These are phyloP conservation scores for Osmanthus fragrans DNA, from an alignment of 257 asterid species.

Conservation along the genomic window DNA sequence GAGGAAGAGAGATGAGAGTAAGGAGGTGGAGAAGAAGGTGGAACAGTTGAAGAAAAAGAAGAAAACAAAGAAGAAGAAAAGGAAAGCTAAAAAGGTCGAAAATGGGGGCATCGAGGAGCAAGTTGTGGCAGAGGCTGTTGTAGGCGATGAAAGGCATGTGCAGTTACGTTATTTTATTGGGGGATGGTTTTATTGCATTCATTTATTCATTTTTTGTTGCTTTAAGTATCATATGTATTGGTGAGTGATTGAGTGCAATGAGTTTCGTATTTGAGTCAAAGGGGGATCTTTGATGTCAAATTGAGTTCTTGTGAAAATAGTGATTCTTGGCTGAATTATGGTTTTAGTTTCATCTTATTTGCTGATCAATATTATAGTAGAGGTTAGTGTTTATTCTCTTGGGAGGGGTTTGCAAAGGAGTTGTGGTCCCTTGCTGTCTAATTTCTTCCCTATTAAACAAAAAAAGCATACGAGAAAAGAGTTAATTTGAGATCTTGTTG, in stretches of 20 bases:
- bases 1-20: slow-evolving; percentile 47
- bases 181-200: background rate
- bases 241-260: background rate
- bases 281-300: background rate
- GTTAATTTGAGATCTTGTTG: background rate
- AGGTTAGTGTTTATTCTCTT: background rate
- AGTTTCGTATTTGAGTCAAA: background rate
- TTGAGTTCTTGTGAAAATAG: background rate
- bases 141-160: slow-evolving; percentile 41
- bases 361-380: background rate
- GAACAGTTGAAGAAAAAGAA: slow-evolving; percentile 35
- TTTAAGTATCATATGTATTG: background rate
- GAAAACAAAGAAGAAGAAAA: slow-evolving; percentile 32
- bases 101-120: slow-evolving; percentile 34
- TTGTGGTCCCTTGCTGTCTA: background rate
- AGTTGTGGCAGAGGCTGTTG: slow-evolving; percentile 26
- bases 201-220: background rate
- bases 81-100: slow-evolving; percentile 18
- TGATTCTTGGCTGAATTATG: background rate
- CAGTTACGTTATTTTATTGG: background rate
- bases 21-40: slow-evolving; percentile 29
- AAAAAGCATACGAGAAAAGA: background rate
- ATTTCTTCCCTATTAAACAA: background rate
- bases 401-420: background rate
- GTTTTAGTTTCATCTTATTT: background rate